Base-by-base conservation (phyloP, 2,329 filamentous ascomycete species). In the Coniella vitis region DNA sequence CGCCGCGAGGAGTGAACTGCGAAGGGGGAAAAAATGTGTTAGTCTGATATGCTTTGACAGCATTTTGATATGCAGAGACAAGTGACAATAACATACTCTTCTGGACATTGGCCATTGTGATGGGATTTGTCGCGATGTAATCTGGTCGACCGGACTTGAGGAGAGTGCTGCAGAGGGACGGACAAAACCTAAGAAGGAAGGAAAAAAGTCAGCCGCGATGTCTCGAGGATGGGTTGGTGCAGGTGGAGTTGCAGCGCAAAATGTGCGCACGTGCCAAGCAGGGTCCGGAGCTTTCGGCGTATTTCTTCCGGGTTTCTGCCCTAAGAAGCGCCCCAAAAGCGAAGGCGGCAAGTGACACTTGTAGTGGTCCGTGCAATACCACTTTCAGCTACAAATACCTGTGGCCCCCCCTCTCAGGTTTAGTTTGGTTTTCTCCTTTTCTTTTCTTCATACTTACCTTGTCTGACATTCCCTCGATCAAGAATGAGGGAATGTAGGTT, bases 1-100 rank as follows among this genome's bases (percentile, higher is more conserved):
- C 91, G 86, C 77, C 91, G 84, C 69, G 90, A 95, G 74, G 87
- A 88, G 73, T 79, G 71, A 67, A 89, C 68, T 65, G 70, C 81
- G 85, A 59, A 14, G 5, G 42, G 36, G 22, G 55, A 41, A 36
- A 12, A 36, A 19, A 35, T 49, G 49, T 36, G 56, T 62, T 52
- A 64, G 54, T 38, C 22, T 31, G 29, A n/a, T n/a, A n/a, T n/a
- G n/a, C n/a, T n/a, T n/a, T n/a, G n/a, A n/a, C n/a, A n/a, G n/a
- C n/a, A n/a, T n/a, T n/a, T n/a, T n/a, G n/a, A n/a, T n/a, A n/a
- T n/a, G n/a, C n/a, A n/a, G n/a, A n/a, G n/a, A n/a, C n/a, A 29
- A 10, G 16, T 7, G 14, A 16, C 20, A 36, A 13, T 38, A 29
- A 55, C 57, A 17, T 54, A 60, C 58, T 49, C 65, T 66, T 69